Evolutionary conservation across 257 asterid species (phyloP).

Genomic region (Anisodus tanguticus): DNA sequence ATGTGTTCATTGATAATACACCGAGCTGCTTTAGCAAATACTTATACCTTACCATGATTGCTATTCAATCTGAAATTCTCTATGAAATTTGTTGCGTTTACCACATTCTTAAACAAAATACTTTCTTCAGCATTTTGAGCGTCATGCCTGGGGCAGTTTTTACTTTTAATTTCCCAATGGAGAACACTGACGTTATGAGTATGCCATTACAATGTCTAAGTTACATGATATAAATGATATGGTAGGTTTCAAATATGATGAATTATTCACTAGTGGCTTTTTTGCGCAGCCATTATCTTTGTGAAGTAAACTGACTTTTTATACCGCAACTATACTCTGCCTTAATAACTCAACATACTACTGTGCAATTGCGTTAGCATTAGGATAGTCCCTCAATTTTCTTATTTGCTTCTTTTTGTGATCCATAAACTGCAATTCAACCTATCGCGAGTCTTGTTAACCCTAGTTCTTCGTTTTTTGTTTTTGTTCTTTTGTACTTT

Average conservation of each 20-base stretch:
- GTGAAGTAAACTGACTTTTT: background rate
- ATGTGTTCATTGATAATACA: background rate
- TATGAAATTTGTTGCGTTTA: conserved; percentile 6
- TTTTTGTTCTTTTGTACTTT: background rate
- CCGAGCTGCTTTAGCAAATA: background rate
- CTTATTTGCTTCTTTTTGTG: background rate
- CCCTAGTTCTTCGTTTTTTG: background rate
- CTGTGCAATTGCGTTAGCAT: background rate
- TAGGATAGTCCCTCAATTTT: background rate
- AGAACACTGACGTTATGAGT: background rate
- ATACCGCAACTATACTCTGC: background rate
- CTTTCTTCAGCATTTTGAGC: background rate
- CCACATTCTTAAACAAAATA: background rate
- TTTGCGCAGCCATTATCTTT: conserved; percentile 23
- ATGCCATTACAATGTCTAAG: conserved; percentile 15
- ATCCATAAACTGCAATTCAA: background rate
- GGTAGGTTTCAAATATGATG: conserved; percentile 20
- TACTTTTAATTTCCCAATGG: background rate
- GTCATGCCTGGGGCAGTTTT: background rate
- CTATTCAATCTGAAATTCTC: background rate
- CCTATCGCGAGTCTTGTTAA: background rate
- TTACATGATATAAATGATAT: background rate
- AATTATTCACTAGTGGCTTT: background rate
- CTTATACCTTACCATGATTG: background rate
- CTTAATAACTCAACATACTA: background rate